Evolutionary conservation across 169 alveolate genomes (phyloP).

Genomic region (Babesia gibsoni): DNA sequence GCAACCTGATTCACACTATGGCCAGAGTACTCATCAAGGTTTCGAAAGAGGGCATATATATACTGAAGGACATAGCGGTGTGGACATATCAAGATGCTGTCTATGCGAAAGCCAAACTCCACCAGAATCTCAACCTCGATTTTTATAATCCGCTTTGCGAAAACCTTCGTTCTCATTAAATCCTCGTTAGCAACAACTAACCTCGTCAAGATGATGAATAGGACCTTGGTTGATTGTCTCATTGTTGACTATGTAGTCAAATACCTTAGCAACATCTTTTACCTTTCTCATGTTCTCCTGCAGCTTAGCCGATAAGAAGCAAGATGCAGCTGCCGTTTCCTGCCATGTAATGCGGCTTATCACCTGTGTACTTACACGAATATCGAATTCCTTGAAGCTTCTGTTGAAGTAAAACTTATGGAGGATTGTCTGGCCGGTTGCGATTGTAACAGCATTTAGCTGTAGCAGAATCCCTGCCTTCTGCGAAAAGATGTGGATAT

Average conservation of each 20-base stretch:
- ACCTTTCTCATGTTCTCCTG: slow-evolving; percentile 86
- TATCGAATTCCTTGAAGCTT: slow-evolving; percentile 80
- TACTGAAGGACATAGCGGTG: slow-evolving; percentile 83
- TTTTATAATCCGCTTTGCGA: slow-evolving; percentile 76
- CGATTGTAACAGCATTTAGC: slow-evolving; percentile 83
- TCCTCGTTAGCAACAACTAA: background rate
- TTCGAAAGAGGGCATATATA: slow-evolving; percentile 81
- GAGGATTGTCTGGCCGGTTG: slow-evolving; percentile 83
- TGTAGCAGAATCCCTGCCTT: slow-evolving; percentile 84
- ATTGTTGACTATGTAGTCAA: slow-evolving; percentile 66
- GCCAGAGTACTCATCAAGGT: slow-evolving; percentile 71
- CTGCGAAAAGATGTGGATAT: slow-evolving; percentile 43
- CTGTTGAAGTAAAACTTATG: slow-evolving; percentile 85
- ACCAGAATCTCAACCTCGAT: slow-evolving; percentile 83
- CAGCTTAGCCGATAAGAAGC: slow-evolving; percentile 83
- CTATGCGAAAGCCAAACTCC: slow-evolving; percentile 83
- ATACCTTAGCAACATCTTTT: slow-evolving; percentile 76
- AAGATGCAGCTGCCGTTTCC: slow-evolving; percentile 82
- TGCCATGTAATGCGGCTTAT: background rate
- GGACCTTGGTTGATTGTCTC: slow-evolving; percentile 1
- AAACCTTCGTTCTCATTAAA: background rate
- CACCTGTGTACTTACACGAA: slow-evolving; percentile 60
- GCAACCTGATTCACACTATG: slow-evolving; percentile 73
- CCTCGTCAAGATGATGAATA: slow-evolving; percentile 20
- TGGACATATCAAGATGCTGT: slow-evolving; percentile 71